Evolutionary conservation across 2,329 filamentous ascomycete genomes (phyloP), one percentile per base, ranked within the genome.

Genomic region (Sclerotinia sclerotiorum): DNA sequence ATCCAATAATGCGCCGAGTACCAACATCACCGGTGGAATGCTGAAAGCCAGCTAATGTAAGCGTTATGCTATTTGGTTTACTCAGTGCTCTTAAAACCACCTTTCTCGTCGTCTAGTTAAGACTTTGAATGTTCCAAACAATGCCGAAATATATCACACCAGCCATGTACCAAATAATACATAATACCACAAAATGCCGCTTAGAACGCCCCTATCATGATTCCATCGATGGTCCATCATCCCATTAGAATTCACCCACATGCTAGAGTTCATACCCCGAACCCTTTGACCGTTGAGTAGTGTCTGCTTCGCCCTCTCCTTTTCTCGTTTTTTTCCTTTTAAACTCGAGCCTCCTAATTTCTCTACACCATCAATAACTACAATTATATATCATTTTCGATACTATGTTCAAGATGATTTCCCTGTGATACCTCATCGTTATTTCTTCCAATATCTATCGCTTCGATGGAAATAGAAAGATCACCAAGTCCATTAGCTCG

Each of bases 401-500:
- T 57, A 15, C 62, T 65, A 10, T 35, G 35, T 44, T 57, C 62
- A 29, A 57, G 49, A n/a, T 32, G 19, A 44, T 57, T 21, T 6
- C 35, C 24, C n/a, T 35, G 48, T 35, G 35, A 29, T 29, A 46
- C 15, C 3, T 29, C 24, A 57, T 29, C 24, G 24, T 10, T 3
- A 24, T 44, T 44, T 21, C n/a, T 3, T 7, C 46, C 29, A 24
- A 63, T 63, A 42, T 63, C 60, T 44, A 63, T 51, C 15, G 29
- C 29, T 5, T 63, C n/a, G 24, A 63, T 39, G 11, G 60, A 51
- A 51, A 27, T 19, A 51, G 32, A 51, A 49, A 52, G 60, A 27
- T 51, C 11, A 2, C 60, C 60, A 51, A 63, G 46, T 19, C 60
- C 46, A 1, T 39, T 32, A 39, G 60, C 60, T 71, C 44, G 67